These are phyloP conservation scores for Polyporus arcularius DNA, from an alignment of 768 basidiomycete species.

Conservation along the genomic window DNA sequence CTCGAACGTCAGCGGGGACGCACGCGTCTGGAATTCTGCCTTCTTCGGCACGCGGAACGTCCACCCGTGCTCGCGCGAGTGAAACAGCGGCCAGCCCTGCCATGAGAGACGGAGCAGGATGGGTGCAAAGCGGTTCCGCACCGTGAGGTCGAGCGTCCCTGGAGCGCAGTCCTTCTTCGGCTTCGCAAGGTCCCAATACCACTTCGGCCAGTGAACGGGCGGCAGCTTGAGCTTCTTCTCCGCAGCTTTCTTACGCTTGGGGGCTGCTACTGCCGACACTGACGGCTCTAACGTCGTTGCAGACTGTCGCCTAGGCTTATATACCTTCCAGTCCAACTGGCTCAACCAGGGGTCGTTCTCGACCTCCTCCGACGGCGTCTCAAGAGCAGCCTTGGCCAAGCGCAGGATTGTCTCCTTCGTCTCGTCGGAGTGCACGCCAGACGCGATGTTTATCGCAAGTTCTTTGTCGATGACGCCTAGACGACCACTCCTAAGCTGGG, in stretches of 20 bases:
- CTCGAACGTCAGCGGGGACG: slow-evolving; percentile 42
- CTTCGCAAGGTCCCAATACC: slow-evolving; percentile 90
- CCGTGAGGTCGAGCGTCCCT: slow-evolving; percentile 82
- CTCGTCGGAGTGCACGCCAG: slow-evolving; percentile 39
- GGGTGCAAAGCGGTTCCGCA: slow-evolving; percentile 80
- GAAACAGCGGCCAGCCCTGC: slow-evolving; percentile 82
- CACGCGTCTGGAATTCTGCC: slow-evolving; percentile 46
- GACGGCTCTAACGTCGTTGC: neutral
- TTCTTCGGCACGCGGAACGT: slow-evolving; percentile 69
- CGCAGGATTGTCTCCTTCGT: slow-evolving; percentile 38
- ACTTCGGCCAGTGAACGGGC: slow-evolving; percentile 84
- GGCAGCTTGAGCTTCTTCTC: slow-evolving; percentile 31
- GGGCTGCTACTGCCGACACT: neutral
- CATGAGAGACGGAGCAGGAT: slow-evolving; percentile 86
- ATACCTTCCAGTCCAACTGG: slow-evolving; percentile 69
- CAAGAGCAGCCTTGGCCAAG: slow-evolving; percentile 39
- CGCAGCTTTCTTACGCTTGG: neutral
- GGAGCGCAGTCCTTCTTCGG: slow-evolving; percentile 67
- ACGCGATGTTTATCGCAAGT: slow-evolving; percentile 49
- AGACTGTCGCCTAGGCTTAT: slow-evolving; percentile 7
- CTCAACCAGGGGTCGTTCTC: slow-evolving; percentile 54
- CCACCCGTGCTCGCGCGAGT: slow-evolving; percentile 91
- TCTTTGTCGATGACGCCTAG: slow-evolving; percentile 44
- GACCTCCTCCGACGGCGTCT: slow-evolving; percentile 21
- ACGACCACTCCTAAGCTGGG: slow-evolving; percentile 43